Conservation (phyloP, 257 asterid genomes). For the Ehretia macrophylla region DNA sequence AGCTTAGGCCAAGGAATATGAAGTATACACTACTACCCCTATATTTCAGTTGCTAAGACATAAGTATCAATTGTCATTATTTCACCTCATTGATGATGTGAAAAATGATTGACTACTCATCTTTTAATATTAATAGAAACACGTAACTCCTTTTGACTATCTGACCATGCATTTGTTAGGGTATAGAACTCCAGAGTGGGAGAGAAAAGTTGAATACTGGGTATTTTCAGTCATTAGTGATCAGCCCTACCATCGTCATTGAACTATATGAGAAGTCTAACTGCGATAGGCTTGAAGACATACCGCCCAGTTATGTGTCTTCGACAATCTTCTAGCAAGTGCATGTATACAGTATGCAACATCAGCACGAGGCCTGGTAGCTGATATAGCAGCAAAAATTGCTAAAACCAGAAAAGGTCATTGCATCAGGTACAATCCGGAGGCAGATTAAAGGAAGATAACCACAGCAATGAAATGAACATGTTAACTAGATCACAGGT, state of each 20-base stretch:
- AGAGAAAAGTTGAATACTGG: neutral
- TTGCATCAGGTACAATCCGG: slow-evolving; percentile 18
- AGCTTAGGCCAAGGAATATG: no score
- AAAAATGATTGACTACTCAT: no score
- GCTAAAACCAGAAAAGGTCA: slow-evolving; percentile 44
- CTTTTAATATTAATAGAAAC: no score
- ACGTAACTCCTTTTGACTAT: no score
- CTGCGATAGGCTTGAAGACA: slow-evolving; percentile 11
- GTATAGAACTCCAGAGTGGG: neutral
- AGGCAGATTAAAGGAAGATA: slow-evolving; percentile 6
- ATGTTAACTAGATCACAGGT: slow-evolving; percentile 1
- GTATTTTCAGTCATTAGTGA: neutral
- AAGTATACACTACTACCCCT: no score
- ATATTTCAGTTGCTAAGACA: no score
- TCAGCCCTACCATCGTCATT: neutral
- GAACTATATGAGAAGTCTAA: neutral
- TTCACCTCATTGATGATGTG: no score
- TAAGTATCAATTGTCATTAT: no score
- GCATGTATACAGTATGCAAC: slow-evolving; percentile 97
- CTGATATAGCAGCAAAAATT: slow-evolving; percentile 80
- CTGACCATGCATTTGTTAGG: no score
- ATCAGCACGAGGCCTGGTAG: slow-evolving; percentile 96
- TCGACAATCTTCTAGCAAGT: slow-evolving; percentile 82
- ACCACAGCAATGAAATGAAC: slow-evolving; percentile 1
- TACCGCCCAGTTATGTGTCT: slow-evolving; percentile 99